Conservation (phyloP, 345 rosid species). For the Excoecaria agallocha region DNA sequence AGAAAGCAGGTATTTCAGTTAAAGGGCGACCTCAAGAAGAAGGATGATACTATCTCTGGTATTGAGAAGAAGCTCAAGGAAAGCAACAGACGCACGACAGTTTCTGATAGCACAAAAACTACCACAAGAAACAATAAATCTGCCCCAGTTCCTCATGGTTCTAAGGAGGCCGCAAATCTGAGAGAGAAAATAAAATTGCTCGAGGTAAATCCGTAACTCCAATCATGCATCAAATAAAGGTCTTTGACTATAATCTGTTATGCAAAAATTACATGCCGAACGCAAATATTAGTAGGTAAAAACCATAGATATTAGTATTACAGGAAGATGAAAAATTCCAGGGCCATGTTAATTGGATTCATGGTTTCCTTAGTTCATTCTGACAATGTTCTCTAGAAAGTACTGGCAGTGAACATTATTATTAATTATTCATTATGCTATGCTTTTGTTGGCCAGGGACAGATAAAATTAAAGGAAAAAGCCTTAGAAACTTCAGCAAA, state of each 20-base stretch:
- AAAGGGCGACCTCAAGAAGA: conserved; percentile 66
- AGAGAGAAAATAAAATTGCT: conserved; percentile 57
- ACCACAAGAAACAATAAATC: conserved; percentile 43
- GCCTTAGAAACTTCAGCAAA: conserved; percentile 52
- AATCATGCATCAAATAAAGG: neutral
- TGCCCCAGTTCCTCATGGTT: conserved; percentile 35
- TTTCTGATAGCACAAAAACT: conserved; percentile 40
- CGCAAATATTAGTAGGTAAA: neutral
- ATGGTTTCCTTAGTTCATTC: neutral
- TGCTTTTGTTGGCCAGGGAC: conserved; percentile 47
- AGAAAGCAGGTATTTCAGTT: conserved; percentile 51
- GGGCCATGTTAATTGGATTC: neutral
- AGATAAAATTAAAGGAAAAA: conserved; percentile 57
- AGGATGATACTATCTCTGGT: conserved; percentile 44
- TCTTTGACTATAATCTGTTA: neutral
- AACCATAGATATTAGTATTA: neutral
- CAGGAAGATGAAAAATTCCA: neutral
- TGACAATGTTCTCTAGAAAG: neutral
- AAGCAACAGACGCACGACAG: conserved; percentile 36
- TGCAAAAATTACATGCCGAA: neutral
- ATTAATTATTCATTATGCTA: neutral
- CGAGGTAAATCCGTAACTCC: conserved; percentile 46
- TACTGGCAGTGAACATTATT: neutral
- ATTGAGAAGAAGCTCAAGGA: conserved; percentile 52
- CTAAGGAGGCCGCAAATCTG: conserved; percentile 56